phyloP scores from a whole-genome alignment of 768 basidiomycete genomes.

The Trametes gibbosa region DNA sequence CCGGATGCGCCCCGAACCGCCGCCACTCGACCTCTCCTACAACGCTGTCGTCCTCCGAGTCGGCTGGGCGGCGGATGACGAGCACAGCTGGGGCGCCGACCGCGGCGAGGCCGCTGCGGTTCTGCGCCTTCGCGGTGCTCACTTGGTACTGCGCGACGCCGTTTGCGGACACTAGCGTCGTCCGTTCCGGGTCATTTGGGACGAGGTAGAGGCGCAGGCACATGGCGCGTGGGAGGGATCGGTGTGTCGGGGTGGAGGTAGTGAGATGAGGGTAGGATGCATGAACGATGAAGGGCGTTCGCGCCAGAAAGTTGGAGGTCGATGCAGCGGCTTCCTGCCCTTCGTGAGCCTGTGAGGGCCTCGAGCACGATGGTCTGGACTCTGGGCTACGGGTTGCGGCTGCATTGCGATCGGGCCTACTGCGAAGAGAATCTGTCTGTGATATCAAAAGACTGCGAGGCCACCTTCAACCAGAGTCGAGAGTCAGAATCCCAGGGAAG shows the following conservation, averaged over 20 bases:
- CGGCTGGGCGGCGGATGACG: constrained; percentile 40
- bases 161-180: constrained; percentile 47
- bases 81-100: constrained; percentile 33
- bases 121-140: constrained; percentile 35
- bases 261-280: background rate
- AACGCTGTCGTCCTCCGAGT: constrained; percentile 36
- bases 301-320: background rate
- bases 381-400: background rate
- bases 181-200: constrained; percentile 49
- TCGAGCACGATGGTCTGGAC: background rate
- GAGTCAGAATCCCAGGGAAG: too few relatives aligned
- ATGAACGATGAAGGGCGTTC: background rate
- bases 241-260: background rate
- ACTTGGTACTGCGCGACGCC: constrained; percentile 51
- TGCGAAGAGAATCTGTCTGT: background rate
- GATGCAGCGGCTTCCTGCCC: constrained; percentile 5
- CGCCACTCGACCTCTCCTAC: constrained; percentile 54
- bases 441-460: background rate
- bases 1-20: constrained; percentile 37
- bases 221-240: background rate
- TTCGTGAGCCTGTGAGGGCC: background rate
- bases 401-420: constrained; percentile 8
- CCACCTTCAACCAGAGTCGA: too few relatives aligned
- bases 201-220: constrained; percentile 53
- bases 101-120: constrained; percentile 2